Conservation (phyloP, 306 rosid genomes). For the Fagus sylvatica region DNA sequence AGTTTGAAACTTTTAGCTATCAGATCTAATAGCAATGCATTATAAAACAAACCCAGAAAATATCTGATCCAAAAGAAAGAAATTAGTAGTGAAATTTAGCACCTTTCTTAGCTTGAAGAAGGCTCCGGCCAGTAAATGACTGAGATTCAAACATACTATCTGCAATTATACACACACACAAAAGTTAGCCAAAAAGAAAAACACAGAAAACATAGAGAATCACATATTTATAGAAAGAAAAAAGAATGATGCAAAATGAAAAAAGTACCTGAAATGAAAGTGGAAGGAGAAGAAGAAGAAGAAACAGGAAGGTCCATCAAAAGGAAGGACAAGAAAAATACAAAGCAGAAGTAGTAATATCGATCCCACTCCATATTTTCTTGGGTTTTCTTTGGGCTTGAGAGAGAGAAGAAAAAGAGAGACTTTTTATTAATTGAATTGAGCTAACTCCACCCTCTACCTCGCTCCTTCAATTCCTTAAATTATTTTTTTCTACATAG, state of each 20-base stretch:
- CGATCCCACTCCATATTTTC: conserved; percentile 47
- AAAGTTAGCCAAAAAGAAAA: not conserved
- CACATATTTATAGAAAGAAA: not conserved
- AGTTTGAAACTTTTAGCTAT: not conserved
- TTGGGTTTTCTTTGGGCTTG: conserved; percentile 5
- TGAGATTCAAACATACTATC: conserved; percentile 50
- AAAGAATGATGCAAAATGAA: not conserved
- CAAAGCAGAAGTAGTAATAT: conserved; percentile 30
- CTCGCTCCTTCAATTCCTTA: not conserved
- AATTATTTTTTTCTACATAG: not conserved
- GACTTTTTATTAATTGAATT: not conserved
- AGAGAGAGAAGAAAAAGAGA: not conserved
- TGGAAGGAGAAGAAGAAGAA: conserved; percentile 44
- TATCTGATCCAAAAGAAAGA: not conserved
- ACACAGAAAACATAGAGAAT: not conserved
- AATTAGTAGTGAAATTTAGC: not conserved
- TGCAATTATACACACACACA: conserved; percentile 36
- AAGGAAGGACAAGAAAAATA: conserved; percentile 39
- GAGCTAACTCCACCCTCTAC: not conserved
- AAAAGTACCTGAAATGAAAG: conserved; percentile 55
- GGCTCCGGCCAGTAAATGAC: conserved; percentile 52
- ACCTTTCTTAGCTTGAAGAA: conserved; percentile 90
- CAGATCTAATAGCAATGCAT: conserved; percentile 25
- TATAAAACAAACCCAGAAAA: not conserved
- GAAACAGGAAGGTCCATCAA: conserved; percentile 41